Percentiles rank a stretch among this genome's conserved stretches.
phyloP scores from a whole-genome alignment of 345 rosid species.

The Lepidium africanum region DNA sequence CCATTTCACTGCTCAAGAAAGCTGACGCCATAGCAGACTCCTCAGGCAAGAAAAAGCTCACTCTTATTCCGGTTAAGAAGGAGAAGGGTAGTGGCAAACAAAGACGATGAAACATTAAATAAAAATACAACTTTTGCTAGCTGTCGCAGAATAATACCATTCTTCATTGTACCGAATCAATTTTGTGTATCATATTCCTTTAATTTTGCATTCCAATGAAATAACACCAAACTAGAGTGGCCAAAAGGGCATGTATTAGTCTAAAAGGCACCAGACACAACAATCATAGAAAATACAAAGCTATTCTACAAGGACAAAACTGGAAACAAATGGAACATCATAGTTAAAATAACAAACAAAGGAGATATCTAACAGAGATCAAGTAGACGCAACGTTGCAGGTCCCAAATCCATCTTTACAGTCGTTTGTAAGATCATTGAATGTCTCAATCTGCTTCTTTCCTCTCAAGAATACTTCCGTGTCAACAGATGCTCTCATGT shows the following conservation, averaged over 20 bases:
- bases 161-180: background rate
- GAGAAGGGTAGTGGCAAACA: conserved; percentile 36
- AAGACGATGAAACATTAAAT: conserved; percentile 13
- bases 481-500: conserved; percentile 82
- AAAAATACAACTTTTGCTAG: background rate
- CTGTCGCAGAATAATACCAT: background rate
- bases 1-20: conserved; percentile 52
- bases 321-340: conserved; percentile 16
- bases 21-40: conserved; percentile 47
- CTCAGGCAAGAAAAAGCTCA: conserved; percentile 63
- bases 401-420: conserved; percentile 86
- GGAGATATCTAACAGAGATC: conserved; percentile 3
- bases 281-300: background rate
- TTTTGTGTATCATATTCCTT: conserved; percentile 13
- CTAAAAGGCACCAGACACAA: conserved; percentile 8
- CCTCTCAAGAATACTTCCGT: conserved; percentile 94
- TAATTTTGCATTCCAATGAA: conserved; percentile 3
- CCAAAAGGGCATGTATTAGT: background rate
- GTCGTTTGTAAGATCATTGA: conserved; percentile 82
- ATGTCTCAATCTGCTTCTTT: conserved; percentile 89
- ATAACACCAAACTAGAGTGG: background rate
- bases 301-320: conserved; percentile 14
- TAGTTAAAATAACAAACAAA: conserved; percentile 13
- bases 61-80: conserved; percentile 65
- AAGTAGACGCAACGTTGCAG: conserved; percentile 63